Base-by-base conservation (phyloP, 2,329 filamentous ascomycete species). In the Xylaria sp. region DNA sequence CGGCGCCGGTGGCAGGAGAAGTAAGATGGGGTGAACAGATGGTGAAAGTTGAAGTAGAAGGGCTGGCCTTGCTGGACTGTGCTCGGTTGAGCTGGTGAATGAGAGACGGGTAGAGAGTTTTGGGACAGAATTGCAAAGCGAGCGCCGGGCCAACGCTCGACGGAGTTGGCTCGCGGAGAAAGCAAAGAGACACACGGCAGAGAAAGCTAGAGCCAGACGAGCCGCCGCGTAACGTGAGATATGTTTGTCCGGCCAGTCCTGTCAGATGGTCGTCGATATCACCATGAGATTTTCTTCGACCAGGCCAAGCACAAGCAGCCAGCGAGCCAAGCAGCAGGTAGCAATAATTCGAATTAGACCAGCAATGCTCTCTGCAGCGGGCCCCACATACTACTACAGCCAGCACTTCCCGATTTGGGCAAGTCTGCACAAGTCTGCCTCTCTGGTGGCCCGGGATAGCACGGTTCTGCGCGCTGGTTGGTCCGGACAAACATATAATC, bases 251-350 rank as follows among this genome's bases (percentile, higher is more conserved):
- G 31, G 15, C 46, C 35, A 25, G 54, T 58, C 53, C 33, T 49
- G 54, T 35, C 51, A 55, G 44, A 41, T 49, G 38, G 57, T 48
- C 53, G 65, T 55, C 53, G 46, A 66, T 69, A 69, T 71, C 67
- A 52, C 69, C 66, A 68, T 73, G 64, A 71, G 70, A 71, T 73
- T 73, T 72, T 72, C 71, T 62, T 70, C 59, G 58, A 54, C 64
- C 67, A 49, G 55, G 48, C 53, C 57, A 48, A 51, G 43, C 58
- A 52, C n/a, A 41, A 48, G 48, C 49, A 43, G 46, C 48, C 44
- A 64, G 40, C 64, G 10, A 61, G 51, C 56, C 62, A 48, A 40
- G 38, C 57, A 65, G 52, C 38, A 57, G 21, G 53, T 57, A 58
- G 51, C 62, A 65, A 49, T 51, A 65, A 63, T 53, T 62, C 63